Evolutionary conservation across 2,329 filamentous ascomycete species (phyloP).

Genomic region (Exophiala xenobiotica): DNA sequence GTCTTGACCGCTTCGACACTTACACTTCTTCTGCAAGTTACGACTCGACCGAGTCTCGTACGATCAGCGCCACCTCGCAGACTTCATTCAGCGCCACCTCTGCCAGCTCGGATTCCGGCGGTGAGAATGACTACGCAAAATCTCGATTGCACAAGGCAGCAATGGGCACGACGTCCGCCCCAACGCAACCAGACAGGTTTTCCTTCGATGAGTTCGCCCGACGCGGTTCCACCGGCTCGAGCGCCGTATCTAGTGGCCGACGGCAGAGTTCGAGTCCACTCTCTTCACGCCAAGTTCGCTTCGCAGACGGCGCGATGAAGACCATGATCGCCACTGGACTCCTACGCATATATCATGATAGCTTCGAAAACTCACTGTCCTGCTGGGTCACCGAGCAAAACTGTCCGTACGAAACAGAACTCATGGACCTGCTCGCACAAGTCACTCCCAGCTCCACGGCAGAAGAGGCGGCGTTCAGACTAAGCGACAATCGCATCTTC

Average conservation of each 20-base stretch:
- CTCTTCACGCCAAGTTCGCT: conserved; percentile 26
- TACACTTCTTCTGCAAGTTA: conserved; percentile 11
- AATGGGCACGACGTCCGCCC: neutral
- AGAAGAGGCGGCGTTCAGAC: conserved; percentile 45
- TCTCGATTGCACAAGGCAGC: neutral
- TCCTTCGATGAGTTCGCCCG: neutral
- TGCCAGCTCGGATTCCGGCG: conserved; percentile 9
- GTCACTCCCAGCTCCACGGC: conserved; percentile 33
- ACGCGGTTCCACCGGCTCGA: conserved; percentile 4
- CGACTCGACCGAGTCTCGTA: conserved; percentile 8
- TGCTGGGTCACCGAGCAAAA: conserved; percentile 28
- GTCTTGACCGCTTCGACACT: conserved; percentile 3
- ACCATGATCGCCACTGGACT: conserved; percentile 37
- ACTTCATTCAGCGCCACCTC: conserved; percentile 4
- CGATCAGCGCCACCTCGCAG: neutral
- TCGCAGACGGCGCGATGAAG: conserved; percentile 38
- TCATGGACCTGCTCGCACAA: conserved; percentile 34
- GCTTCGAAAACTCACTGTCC: conserved; percentile 23
- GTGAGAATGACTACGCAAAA: conserved; percentile 4
- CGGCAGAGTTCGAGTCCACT: conserved; percentile 7
- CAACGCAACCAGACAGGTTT: neutral
- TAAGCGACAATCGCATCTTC: conserved; percentile 48
- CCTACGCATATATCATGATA: conserved; percentile 26
- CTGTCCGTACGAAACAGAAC: conserved; percentile 36
- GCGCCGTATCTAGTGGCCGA: neutral